These are phyloP conservation scores for Irpex sp. DNA, from an alignment of 1,284 basidiomycete genomes.

Conservation along the genomic window DNA sequence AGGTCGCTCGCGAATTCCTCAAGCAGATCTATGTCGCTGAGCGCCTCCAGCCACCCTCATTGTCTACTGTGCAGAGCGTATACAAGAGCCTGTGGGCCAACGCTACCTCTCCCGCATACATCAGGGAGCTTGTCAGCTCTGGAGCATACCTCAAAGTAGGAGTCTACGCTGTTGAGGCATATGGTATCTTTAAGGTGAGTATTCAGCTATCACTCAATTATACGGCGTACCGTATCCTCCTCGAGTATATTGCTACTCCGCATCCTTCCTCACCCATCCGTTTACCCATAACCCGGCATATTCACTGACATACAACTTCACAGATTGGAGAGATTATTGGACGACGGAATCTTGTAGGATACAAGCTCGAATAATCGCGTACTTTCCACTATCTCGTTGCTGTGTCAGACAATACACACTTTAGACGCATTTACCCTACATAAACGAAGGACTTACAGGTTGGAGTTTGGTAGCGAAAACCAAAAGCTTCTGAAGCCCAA, in stretches of 20 bases:
- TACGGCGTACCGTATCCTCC: not conserved
- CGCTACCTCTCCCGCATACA: conserved; percentile 64
- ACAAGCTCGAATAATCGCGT: conserved; percentile 59
- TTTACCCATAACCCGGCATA: not conserved
- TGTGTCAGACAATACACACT: not conserved
- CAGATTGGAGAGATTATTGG: conserved; percentile 92
- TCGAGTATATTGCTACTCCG: not conserved
- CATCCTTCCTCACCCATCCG: too few species aligned
- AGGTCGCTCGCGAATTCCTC: conserved; percentile 79
- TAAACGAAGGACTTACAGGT: not conserved
- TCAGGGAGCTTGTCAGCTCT: conserved; percentile 63
- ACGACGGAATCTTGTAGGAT: conserved; percentile 80
- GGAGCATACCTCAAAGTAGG: conserved; percentile 81
- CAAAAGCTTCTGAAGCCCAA: too few species aligned
- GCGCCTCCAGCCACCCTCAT: conserved; percentile 75
- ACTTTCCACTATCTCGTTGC: not conserved
- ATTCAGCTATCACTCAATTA: not conserved
- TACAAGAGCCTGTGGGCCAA: conserved; percentile 76
- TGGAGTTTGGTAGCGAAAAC: not conserved
- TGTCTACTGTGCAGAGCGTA: conserved; percentile 60
- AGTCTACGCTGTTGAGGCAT: conserved; percentile 87
- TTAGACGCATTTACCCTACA: not conserved
- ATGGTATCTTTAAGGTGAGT: conserved; percentile 80
- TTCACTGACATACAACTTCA: not conserved
- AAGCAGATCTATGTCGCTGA: conserved; percentile 93